Base-by-base conservation (phyloP, 352 stramenopile species). In the Phytophthora cryptogea region DNA sequence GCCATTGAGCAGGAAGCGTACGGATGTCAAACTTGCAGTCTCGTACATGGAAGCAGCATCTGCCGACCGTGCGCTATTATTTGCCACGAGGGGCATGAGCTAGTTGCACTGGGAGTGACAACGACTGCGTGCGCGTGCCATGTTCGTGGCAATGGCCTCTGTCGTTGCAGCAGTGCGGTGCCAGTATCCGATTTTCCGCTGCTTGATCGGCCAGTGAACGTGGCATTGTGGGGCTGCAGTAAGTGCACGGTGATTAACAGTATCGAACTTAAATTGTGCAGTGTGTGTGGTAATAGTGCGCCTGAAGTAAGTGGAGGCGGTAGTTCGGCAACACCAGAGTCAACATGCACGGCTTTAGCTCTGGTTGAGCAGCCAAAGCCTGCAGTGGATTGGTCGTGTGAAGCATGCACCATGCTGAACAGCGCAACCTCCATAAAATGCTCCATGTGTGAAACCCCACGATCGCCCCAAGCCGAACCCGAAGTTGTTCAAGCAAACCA, bases 221-320 rank as follows among this genome's bases (percentile, higher is more conserved):
- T 70, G 11, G 46, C 65, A 13, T 61, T 88, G 14, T 96, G 88
- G 88, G 83, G 79, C 40, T 96, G 88, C 54, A 84, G 65, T 47
- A 83, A 89, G 40, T 96, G 87, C 63, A 96, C 87, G 0, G 82
- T 96, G 31, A 75, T 94, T 16, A 96, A 96, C 52, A 64, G 68
- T 5, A 50, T 77, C 8, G 63, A 78, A n/a, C 44, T 74, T 2
- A 74, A 67, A 9, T 66, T 74, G 43, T 96, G 87, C 46, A 80
- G 68, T 36, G 82, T 94, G 28, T 96, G 87, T 49, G 74, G 78
- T 30, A 74, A 81, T 36, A 60, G 40, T 39, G 62, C 53, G 0
- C 48, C 70, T 0, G 33, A 74, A 5, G 9, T 49, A 42, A 68
- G 40, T 30, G 31, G 51, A 35, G 37, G n/a, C 39, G 1, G 20